These are phyloP conservation scores for Prunus dulcis DNA, from an alignment of 306 rosid genomes.

Conservation along the genomic window DNA sequence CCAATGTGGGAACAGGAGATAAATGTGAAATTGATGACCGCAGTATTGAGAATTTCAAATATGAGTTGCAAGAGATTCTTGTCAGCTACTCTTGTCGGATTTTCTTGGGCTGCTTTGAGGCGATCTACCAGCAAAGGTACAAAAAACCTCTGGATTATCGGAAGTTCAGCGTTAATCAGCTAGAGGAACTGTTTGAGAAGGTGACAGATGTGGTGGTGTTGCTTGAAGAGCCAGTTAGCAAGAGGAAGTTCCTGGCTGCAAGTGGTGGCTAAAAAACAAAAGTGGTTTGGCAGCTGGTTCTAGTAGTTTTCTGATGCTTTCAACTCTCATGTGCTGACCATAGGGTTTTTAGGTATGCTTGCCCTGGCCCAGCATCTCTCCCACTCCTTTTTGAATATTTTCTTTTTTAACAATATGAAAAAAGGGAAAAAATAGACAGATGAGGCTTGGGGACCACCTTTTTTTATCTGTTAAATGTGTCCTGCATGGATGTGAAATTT, in stretches of 20 bases:
- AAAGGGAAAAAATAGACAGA: conserved; percentile 9
- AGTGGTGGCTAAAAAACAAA: conserved; percentile 42
- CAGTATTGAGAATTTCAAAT: conserved; percentile 60
- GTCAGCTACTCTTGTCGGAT: conserved; percentile 93
- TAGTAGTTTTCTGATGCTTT: conserved; percentile 30
- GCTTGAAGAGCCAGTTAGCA: conserved; percentile 77
- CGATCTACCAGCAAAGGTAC: conserved; percentile 72
- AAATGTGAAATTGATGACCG: conserved; percentile 33
- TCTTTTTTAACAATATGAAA: conserved; percentile 14
- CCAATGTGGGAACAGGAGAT: conserved; percentile 34
- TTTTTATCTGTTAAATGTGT: conserved; percentile 39
- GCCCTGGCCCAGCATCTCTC: conserved; percentile 17
- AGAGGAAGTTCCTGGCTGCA: conserved; percentile 69
- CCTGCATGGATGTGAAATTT: conserved; percentile 51
- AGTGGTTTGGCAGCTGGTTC: conserved; percentile 19
- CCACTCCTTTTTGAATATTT: conserved; percentile 17
- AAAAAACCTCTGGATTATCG: conserved; percentile 64
- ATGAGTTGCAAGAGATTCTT: conserved; percentile 84
- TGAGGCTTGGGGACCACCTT: conserved; percentile 37
- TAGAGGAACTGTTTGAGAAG: conserved; percentile 75
- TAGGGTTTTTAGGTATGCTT: conserved; percentile 8
- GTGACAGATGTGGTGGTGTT: conserved; percentile 70
- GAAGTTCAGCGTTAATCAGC: conserved; percentile 56
- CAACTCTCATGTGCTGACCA: conserved; percentile 12
- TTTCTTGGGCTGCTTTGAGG: conserved; percentile 69